Percentiles rank a stretch among this genome's conserved stretches.
phyloP scores from a whole-genome alignment of 352 stramenopile species.

The Phytophthora tentaculata region DNA sequence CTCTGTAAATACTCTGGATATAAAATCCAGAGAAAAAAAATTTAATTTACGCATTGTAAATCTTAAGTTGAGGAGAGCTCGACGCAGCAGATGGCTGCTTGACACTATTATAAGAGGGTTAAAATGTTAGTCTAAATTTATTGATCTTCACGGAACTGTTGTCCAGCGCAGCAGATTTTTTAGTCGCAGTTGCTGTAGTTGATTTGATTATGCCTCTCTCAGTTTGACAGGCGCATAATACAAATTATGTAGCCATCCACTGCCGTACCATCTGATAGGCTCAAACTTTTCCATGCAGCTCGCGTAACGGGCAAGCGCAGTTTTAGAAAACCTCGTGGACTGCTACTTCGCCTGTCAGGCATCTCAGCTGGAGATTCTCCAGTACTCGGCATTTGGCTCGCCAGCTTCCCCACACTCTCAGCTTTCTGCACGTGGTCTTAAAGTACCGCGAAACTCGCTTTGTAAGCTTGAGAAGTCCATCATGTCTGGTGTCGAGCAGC shows the following conservation, averaged over 20 bases:
- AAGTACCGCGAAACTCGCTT: not conserved
- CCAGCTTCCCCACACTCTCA: slow-evolving; percentile 9
- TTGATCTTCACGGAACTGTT: too few species aligned
- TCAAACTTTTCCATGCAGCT: slow-evolving; percentile 2
- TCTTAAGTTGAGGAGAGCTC: too few species aligned
- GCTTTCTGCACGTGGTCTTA: slow-evolving; percentile 8
- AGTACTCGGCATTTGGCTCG: not conserved
- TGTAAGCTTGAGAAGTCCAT: slow-evolving; percentile 10
- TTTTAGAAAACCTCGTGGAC: not conserved
- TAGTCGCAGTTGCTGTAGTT: too few species aligned
- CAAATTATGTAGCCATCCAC: slow-evolving; percentile 12
- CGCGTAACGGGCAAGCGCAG: slow-evolving; percentile 4
- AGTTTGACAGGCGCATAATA: not conserved
- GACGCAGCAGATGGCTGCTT: too few species aligned
- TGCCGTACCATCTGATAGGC: slow-evolving; percentile 18
- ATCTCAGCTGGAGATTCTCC: too few species aligned
- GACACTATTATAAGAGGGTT: too few species aligned
- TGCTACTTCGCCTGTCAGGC: not conserved
- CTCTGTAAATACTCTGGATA: too few species aligned
- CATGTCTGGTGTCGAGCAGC: slow-evolving; percentile 44
- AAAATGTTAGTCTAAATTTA: too few species aligned
- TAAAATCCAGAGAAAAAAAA: too few species aligned
- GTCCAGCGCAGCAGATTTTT: too few species aligned
- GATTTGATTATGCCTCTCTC: not conserved
- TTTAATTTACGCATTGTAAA: too few species aligned